Percentiles rank a stretch among this genome's conserved stretches.
phyloP scores from a whole-genome alignment of 768 basidiomycete species.

The Favolaschia claudopus region DNA sequence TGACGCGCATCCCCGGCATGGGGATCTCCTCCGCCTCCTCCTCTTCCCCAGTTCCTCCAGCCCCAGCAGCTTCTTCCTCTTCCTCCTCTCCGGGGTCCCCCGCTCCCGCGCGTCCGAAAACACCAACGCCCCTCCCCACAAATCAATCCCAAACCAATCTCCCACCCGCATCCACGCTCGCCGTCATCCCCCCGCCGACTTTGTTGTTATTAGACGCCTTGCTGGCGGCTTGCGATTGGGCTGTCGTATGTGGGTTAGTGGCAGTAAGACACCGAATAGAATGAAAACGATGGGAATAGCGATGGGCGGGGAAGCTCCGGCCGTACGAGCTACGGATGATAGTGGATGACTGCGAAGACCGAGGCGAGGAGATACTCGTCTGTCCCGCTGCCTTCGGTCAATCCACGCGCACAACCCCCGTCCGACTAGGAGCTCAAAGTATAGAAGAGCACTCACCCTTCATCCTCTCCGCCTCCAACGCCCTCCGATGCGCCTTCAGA shows the following conservation, averaged over 20 bases:
- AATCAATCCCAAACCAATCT: slow-evolving; percentile 66
- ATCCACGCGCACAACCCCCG: neutral
- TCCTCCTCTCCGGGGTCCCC: too few relatives aligned
- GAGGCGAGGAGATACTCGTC: neutral
- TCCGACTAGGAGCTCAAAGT: neutral
- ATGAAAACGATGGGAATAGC: neutral
- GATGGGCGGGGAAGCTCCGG: neutral
- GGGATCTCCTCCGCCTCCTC: too few relatives aligned
- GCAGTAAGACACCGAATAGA: neutral
- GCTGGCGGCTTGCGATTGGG: slow-evolving; percentile 10
- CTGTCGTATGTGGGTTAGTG: neutral
- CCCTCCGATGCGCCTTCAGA: slow-evolving; percentile 66
- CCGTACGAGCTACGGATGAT: neutral
- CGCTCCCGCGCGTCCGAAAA: too few relatives aligned
- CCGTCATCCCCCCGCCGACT: slow-evolving; percentile 73
- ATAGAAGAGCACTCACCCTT: slow-evolving; percentile 33
- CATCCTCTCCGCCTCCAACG: slow-evolving; percentile 62
- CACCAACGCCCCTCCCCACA: neutral
- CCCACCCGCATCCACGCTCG: slow-evolving; percentile 62
- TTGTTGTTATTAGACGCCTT: too few relatives aligned
- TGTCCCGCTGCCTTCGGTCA: too few relatives aligned
- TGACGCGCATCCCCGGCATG: too few relatives aligned
- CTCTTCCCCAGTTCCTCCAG: too few relatives aligned
- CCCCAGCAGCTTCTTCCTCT: too few relatives aligned
- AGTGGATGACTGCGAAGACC: neutral